phyloP scores from a whole-genome alignment of 768 basidiomycete genomes.

The Boletus rufocinnamomeus region DNA sequence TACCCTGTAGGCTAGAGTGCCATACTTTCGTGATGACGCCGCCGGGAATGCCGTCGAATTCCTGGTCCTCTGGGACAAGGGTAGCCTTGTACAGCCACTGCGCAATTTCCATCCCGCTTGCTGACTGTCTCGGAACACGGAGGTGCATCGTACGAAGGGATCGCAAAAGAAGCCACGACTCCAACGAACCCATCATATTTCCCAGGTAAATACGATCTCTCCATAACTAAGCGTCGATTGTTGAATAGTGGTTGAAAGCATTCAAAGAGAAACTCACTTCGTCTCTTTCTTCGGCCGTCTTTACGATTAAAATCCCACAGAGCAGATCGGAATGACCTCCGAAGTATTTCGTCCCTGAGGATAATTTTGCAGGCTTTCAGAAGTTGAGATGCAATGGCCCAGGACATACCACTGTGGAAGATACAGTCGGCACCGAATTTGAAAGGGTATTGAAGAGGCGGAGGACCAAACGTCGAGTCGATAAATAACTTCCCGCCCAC shows the following conservation, averaged over 20 bases:
- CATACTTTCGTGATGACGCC: constrained; percentile 66
- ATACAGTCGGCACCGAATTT: constrained; percentile 73
- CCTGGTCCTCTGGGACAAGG: constrained; percentile 45
- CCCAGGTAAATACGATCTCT: constrained; percentile 63
- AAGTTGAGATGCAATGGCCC: constrained; percentile 51
- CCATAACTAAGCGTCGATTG: constrained; percentile 51
- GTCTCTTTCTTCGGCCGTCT: constrained; percentile 63
- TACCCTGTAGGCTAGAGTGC: constrained; percentile 77
- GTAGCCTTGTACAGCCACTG: constrained; percentile 67
- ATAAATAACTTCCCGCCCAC: constrained; percentile 71
- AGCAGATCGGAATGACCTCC: constrained; percentile 87
- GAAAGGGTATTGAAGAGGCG: constrained; percentile 87
- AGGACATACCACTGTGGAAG: constrained; percentile 33
- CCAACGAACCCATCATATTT: constrained; percentile 72
- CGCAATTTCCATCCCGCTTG: constrained; percentile 70
- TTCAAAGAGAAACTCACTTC: constrained; percentile 42
- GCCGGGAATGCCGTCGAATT: constrained; percentile 67
- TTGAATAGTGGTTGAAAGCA: neutral
- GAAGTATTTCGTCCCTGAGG: constrained; percentile 79
- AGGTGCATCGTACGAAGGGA: constrained; percentile 83
- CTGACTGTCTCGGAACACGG: constrained; percentile 75
- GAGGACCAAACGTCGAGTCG: constrained; percentile 89
- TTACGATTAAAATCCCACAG: constrained; percentile 73
- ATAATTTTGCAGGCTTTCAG: neutral
- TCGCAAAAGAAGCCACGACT: constrained; percentile 82